Evolutionary conservation across 345 rosid species (phyloP).

Genomic region (Sisymbrium altissimum): DNA sequence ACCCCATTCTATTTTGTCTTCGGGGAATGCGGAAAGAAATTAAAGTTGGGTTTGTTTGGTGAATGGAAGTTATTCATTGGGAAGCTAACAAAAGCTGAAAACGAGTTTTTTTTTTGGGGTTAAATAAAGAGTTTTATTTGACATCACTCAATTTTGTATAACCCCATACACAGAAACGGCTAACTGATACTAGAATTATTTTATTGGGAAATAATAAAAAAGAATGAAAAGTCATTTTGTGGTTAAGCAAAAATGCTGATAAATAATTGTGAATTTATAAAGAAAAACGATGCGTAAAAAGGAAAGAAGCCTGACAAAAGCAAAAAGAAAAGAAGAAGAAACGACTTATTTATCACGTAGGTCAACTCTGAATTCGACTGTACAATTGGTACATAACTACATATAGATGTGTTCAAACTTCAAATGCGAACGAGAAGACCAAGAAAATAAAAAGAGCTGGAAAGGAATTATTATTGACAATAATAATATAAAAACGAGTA

Average conservation of each 20-base stretch:
- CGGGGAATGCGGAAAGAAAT: background rate
- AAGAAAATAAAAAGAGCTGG: background rate
- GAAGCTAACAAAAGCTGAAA: background rate
- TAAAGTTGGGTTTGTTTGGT: background rate
- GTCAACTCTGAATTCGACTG: constrained; percentile 11
- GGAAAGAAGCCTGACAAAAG: background rate
- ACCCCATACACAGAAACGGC: background rate
- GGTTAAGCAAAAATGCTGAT: too few species aligned
- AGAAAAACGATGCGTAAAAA: background rate
- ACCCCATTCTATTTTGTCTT: background rate
- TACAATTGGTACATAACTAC: background rate
- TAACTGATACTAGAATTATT: too few species aligned
- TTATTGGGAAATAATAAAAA: too few species aligned
- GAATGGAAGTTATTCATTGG: background rate
- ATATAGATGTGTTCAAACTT: background rate
- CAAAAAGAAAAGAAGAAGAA: background rate
- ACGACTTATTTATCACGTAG: background rate
- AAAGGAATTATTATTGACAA: background rate
- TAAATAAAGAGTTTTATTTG: background rate
- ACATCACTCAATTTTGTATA: background rate
- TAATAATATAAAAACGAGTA: background rate
- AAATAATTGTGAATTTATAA: background rate
- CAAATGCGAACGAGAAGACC: background rate
- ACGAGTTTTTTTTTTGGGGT: background rate
- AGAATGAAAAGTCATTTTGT: too few species aligned